Base-by-base conservation (phyloP, 805 yeast species). In the Saturnispora sekii region DNA sequence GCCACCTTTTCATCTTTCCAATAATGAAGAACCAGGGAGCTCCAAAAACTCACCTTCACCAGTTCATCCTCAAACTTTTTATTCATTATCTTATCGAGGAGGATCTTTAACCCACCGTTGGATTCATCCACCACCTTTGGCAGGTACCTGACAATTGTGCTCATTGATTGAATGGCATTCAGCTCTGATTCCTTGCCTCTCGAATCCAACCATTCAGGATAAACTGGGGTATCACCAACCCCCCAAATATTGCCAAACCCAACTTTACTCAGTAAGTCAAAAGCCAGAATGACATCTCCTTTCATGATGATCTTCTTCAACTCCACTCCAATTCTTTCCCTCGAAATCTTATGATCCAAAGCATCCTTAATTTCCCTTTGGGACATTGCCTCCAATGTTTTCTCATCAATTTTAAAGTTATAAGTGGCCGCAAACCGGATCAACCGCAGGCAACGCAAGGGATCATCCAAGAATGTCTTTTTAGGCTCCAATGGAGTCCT, bases 381-480 rank as follows among this genome's bases (percentile, higher is more conserved):
- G 32, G 61, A 67, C 95, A 93, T 88, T 0, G 90, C 83, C 1
- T 63, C 54, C 30, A 76, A 57, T 0, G 89, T 77, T 0, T 70
- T 73, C 0, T 59, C 53, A 8, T 80, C 94, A 30, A 93, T 72
- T 1, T 53, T 53, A 57, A 89, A 93, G 40, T 76, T 70, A 56
- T 83, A 86, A 46, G 86, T 76, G 31, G 85, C 72, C 0, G 96
- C 93, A 67, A 93, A 93, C 52, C 99, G 68, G 26, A 93, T 75
- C 46, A 93, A 65, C 49, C 99, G 70, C 46, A 93, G 63, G 2
- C 90, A 93, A 48, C 99, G 72, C 48, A 93, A 70, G 1, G 99
- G 99, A 62, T 93, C 99, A 58, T 93, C 99, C 39, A 81, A 57
- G 55, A 93, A 93, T 1, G 99, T 93, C 55, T 82, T 77, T 35